Evolutionary conservation across 257 asterid genomes (phyloP), one percentile per base, ranked within the genome.

Genomic region (Fraxinus cuspidata): DNA sequence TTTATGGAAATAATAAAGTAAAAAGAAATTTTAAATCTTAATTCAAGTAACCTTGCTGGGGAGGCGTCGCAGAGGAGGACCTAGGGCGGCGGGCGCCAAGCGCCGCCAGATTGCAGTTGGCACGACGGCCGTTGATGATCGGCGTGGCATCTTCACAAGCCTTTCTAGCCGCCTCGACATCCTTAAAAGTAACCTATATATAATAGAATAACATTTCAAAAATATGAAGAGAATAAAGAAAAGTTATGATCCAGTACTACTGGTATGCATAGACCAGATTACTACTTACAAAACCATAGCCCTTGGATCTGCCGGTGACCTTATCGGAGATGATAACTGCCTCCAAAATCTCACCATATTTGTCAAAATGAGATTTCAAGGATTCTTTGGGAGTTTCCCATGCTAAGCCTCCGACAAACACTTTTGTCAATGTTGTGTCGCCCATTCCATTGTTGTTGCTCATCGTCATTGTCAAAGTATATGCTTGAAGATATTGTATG

Each of bases 321-420:
- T 94, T 94, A 58, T 94, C 97, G 82, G 97, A 91, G 82, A 94
- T 94, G 85, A 94, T 89, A 79, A 95, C 99, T 56, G 99, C 99
- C 75, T 95, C 99, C 75, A 91, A 85, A 83, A 95, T 95, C 13
- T 92, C 90, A 15, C 99, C 99, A 76, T 85, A 94, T 70, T 91
- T 88, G 49, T 92, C 83, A 78, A 92, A 94, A 66, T 94, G 97
- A 0, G 88, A 92, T 79, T 87, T 80, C 92, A 94, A 37, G 80
- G 91, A 86, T 53, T 94, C 97, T 80, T 88, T 94, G 0, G 91
- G 96, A 77, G 99, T 94, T 81, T 94, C 98, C 99, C 99, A 94
- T 5, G 99, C 99, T 51, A 94, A 80, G 49, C 99, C 98, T 44
- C 98, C 99, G 5, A 94, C 98, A 71, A 94, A 94, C 71, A 94